Base-by-base conservation (phyloP, 2,329 filamentous ascomycete genomes). In the Penicillium sp. region DNA sequence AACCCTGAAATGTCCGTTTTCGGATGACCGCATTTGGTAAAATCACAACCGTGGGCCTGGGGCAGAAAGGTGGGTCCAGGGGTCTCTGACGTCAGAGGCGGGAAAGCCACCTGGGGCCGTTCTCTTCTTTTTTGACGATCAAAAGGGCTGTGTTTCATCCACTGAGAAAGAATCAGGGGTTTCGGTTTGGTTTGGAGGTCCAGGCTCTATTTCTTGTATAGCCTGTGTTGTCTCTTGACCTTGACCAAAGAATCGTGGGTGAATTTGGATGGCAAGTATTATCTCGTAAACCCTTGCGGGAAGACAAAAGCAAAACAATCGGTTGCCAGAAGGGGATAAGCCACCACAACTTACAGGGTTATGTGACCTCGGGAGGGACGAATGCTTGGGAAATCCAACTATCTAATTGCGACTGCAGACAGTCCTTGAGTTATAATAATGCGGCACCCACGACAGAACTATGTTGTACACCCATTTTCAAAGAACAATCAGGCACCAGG, bases 71-170 rank as follows among this genome's bases (percentile, higher is more conserved):
- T 54, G 42, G 55, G 41, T 19, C 55, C 55, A 57, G 55, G 55
- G 55, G 55, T 38, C 29, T 12, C 50, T 57, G 50, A 57, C 55
- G 55, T 57, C 55, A 57, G 49, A n/a, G 43, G 13, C 42, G 55
- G 55, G 42, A 54, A 10, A 47, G 41, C 17, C 51, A 29, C n/a
- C 23, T 23, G 23, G 23, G 23, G 23, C 23, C 2, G 23, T 48
- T 40, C 5, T 21, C 38, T 42, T 21, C 29, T 35, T 50, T 21
- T 43, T 42, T 13, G 41, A 37, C 53, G 48, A 52, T 47, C 48
- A n/a, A 17, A 29, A 31, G 35, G 41, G 54, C 49, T 46, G 49
- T 57, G 54, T 41, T 51, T 27, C 41, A n/a, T 19, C 23, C 10
- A 12, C 29, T 21, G 1, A 23, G 21, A 19, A 41, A 49, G 2